Conservation (phyloP, 768 basidiomycete species). For the Mycena epipterygia region DNA sequence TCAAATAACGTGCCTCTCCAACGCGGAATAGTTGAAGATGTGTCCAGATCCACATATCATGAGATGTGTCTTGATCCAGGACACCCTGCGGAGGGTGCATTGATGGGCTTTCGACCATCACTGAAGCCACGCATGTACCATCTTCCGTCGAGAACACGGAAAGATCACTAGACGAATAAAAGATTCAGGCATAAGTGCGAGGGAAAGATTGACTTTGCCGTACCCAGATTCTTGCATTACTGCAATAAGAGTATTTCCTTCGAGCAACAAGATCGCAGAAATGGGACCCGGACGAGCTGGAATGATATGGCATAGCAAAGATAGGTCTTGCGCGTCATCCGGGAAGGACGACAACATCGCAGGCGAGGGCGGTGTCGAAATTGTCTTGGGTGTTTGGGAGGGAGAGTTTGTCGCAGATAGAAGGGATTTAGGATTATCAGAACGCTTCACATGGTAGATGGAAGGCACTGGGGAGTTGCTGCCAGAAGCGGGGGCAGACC, state of each 20-base stretch:
- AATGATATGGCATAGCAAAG: conserved; percentile 59
- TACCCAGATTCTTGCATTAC: conserved; percentile 79
- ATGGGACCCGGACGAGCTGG: conserved; percentile 61
- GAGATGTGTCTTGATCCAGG: conserved; percentile 49
- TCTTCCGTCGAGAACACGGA: conserved; percentile 69
- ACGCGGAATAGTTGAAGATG: conserved; percentile 51
- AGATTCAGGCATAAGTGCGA: not conserved
- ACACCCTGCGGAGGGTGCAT: conserved; percentile 46
- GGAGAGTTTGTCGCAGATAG: conserved; percentile 63
- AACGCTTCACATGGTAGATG: conserved; percentile 41
- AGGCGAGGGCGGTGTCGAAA: conserved; percentile 57
- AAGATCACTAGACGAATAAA: conserved; percentile 57
- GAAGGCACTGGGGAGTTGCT: conserved; percentile 31
- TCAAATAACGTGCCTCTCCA: conserved; percentile 54
- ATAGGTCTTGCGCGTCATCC: conserved; percentile 44
- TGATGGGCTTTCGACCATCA: conserved; percentile 44
- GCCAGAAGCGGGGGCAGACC: conserved; percentile 31
- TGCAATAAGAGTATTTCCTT: conserved; percentile 58
- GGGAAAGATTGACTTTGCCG: conserved; percentile 28
- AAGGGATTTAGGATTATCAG: conserved; percentile 56
- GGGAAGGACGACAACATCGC: conserved; percentile 41
- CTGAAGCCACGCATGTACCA: conserved; percentile 51
- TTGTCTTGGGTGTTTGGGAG: conserved; percentile 52
- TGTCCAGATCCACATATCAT: conserved; percentile 61
- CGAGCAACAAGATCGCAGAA: conserved; percentile 60